phyloP scores from a whole-genome alignment of 345 rosid genomes.

The Carallia pectinifolia region DNA sequence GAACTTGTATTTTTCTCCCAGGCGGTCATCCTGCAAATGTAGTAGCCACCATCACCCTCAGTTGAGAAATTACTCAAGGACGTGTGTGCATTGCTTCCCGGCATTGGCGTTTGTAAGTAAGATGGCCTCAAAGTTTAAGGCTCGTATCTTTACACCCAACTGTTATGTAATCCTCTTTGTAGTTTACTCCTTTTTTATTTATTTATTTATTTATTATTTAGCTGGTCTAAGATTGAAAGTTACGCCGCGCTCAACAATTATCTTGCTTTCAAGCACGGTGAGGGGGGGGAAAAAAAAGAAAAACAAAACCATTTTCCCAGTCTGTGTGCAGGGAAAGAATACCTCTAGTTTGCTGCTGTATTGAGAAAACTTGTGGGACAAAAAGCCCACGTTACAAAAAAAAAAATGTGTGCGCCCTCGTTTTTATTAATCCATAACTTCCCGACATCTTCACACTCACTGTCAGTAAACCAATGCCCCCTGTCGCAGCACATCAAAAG shows the following conservation, averaged over 20 bases:
- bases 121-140: too few species aligned
- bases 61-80: neutral
- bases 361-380: neutral
- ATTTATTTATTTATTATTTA: too few species aligned
- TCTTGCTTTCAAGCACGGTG: too few species aligned
- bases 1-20: neutral
- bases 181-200: too few species aligned
- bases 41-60: neutral
- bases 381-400: neutral
- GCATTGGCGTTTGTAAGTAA: too few species aligned
- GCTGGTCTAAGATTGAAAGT: too few species aligned
- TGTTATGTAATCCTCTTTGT: too few species aligned
- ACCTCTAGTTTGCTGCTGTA: neutral
- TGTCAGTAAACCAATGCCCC: neutral
- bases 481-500: neutral
- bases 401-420: constrained; percentile 2
- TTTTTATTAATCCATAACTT: neutral
- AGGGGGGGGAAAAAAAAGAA: too few species aligned
- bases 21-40: neutral
- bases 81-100: too few species aligned
- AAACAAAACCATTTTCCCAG: neutral
- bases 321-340: neutral
- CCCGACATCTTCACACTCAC: neutral
- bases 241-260: too few species aligned
- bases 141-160: too few species aligned